phyloP scores from a whole-genome alignment of 2,329 filamentous ascomycete genomes.

The Saccharata proteae region DNA sequence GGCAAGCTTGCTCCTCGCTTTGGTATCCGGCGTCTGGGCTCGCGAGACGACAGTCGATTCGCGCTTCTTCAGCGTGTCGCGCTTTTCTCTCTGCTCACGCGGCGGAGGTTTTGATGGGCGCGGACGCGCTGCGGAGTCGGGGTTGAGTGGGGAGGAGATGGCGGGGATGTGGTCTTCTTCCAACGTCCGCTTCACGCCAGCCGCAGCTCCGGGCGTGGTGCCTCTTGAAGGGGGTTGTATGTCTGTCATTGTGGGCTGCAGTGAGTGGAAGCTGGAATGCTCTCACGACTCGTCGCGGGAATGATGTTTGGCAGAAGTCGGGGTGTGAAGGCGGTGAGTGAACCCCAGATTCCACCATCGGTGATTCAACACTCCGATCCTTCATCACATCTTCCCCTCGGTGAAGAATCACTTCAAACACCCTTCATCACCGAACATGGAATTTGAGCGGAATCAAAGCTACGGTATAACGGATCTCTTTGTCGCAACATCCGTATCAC shows the following conservation, averaged over 20 bases:
- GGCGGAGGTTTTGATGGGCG: constrained; percentile 27
- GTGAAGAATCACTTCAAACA: no score
- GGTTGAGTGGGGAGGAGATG: constrained; percentile 63
- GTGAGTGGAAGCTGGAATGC: no score
- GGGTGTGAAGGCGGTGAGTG: no score
- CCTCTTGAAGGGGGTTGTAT: constrained; percentile 21
- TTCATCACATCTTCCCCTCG: no score
- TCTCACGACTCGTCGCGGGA: no score
- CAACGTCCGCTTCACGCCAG: constrained; percentile 7
- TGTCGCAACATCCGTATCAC: no score
- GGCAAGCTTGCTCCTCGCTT: constrained; percentile 23
- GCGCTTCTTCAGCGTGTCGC: constrained; percentile 42
- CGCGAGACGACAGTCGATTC: constrained; percentile 31
- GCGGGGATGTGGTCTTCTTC: constrained; percentile 38
- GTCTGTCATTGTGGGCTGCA: constrained; percentile 25
- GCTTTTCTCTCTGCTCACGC: constrained; percentile 35
- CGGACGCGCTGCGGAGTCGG: constrained; percentile 33
- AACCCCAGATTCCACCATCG: no score
- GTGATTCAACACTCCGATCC: no score
- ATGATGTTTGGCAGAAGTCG: no score
- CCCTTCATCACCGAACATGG: no score
- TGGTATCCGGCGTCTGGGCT: constrained; percentile 28
- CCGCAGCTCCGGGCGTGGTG: constrained; percentile 19
- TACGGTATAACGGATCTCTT: no score
- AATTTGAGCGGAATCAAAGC: no score